Conservation (phyloP, 1,139 yeast genomes). For the Hyphopichia burtonii region DNA sequence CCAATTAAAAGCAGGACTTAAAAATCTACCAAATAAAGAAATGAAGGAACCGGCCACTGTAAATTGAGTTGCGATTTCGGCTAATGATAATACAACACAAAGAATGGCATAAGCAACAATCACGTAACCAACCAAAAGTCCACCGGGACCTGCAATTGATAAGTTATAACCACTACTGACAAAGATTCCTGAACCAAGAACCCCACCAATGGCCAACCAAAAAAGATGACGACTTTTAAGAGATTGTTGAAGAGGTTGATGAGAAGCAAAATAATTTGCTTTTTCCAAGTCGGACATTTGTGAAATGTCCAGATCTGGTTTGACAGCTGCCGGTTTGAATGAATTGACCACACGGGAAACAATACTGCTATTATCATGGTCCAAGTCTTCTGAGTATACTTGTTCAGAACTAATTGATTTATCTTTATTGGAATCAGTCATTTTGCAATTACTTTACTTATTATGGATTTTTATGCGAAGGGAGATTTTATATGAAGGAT, state of each 20-base stretch:
- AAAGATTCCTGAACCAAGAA: constrained; percentile 48
- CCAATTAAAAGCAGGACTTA: constrained; percentile 64
- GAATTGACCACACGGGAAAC: constrained; percentile 28
- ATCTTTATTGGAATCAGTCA: too few species aligned
- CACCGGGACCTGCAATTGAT: constrained; percentile 68
- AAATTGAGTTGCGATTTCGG: constrained; percentile 60
- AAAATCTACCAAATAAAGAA: constrained; percentile 54
- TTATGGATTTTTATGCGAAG: too few species aligned
- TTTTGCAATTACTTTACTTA: too few species aligned
- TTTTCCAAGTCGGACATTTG: constrained; percentile 33
- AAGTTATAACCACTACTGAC: constrained; percentile 74
- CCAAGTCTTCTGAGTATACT: too few species aligned
- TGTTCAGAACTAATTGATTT: too few species aligned
- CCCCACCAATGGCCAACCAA: constrained; percentile 45
- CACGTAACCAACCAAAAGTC: constrained; percentile 51
- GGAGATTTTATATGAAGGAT: too few species aligned
- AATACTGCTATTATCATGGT: too few species aligned
- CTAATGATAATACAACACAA: constrained; percentile 58
- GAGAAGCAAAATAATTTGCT: constrained; percentile 36
- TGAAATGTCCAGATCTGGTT: constrained; percentile 34
- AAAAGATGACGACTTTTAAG: constrained; percentile 42
- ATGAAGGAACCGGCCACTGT: constrained; percentile 65
- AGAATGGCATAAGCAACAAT: constrained; percentile 46
- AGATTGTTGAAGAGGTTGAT: constrained; percentile 36
- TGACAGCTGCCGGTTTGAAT: constrained; percentile 39